phyloP scores from a whole-genome alignment of 1,284 basidiomycete species.

The Athelia psychrophila region DNA sequence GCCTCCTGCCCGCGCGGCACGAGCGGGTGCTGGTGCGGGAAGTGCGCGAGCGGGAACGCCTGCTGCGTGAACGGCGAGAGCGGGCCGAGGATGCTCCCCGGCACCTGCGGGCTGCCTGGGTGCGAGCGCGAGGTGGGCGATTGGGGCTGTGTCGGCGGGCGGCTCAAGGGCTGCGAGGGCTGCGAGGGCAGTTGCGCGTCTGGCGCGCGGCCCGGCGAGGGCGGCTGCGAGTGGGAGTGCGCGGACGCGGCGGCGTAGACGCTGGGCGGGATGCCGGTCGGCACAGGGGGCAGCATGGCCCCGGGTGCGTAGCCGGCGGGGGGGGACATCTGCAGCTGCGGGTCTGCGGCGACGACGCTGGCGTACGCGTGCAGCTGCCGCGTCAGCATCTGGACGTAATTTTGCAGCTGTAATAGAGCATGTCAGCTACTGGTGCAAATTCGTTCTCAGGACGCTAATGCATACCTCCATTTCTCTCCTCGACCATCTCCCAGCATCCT shows the following conservation, averaged over 20 bases:
- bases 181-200: background rate
- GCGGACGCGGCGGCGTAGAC: background rate
- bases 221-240: background rate
- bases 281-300: background rate
- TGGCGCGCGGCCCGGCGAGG: background rate
- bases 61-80: slow-evolving; percentile 9
- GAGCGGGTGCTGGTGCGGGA: slow-evolving; percentile 16
- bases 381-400: background rate
- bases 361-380: background rate
- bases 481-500: slow-evolving; percentile 32
- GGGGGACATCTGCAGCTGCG: slow-evolving; percentile 2
- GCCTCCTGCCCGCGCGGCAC: too few relatives aligned
- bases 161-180: background rate
- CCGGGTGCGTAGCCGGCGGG: background rate
- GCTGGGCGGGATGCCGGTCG: background rate
- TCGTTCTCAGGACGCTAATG: slow-evolving; percentile 6
- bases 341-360: background rate
- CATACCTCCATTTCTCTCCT: slow-evolving; percentile 50
- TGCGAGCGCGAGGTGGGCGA: too few relatives aligned
- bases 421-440: slow-evolving; percentile 4
- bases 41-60: too few relatives aligned
- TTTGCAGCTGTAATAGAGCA: background rate
- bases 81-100: slow-evolving; percentile 18
- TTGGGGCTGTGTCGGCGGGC: slow-evolving; percentile 1
- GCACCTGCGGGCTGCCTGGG: slow-evolving; percentile 5